Evolutionary conservation across 192 early-diverging fungal species (phyloP).

Genomic region (Coemansia furcata): DNA sequence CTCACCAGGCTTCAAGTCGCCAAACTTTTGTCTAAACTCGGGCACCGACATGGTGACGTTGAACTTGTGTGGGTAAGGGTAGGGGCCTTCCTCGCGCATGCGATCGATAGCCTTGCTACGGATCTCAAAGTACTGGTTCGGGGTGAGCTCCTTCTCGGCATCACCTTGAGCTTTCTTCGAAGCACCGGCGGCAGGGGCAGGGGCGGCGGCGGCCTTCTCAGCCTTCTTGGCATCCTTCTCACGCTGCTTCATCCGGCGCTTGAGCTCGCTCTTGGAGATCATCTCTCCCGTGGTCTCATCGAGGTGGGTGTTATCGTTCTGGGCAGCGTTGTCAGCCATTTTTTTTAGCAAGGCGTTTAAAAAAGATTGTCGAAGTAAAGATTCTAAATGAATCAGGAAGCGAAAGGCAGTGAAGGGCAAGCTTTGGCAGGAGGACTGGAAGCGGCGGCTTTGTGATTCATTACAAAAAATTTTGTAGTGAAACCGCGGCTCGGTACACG

Average conservation of each 20-base stretch:
- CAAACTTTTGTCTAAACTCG: conserved; percentile 85
- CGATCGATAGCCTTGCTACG: conserved; percentile 80
- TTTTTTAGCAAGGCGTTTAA: background rate
- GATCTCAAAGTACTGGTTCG: conserved; percentile 97
- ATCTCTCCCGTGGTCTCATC: conserved; percentile 90
- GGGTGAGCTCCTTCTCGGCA: conserved; percentile 80
- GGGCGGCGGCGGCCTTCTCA: conserved; percentile 59
- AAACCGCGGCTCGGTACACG: conserved; percentile 4
- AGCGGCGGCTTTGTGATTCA: background rate
- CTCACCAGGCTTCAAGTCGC: conserved; percentile 66
- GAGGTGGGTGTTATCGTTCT: conserved; percentile 57
- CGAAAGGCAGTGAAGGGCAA: background rate
- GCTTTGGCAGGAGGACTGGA: background rate
- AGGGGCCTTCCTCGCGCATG: conserved; percentile 80
- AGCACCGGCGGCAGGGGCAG: conserved; percentile 24
- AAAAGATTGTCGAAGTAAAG: background rate
- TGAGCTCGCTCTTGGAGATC: conserved; percentile 95
- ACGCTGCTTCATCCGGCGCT: conserved; percentile 84
- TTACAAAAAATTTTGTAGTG: conserved; percentile 1
- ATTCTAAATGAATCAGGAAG: background rate
- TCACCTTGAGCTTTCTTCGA: conserved; percentile 41
- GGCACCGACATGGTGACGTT: conserved; percentile 80
- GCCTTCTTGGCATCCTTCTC: conserved; percentile 85
- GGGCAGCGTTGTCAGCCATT: conserved; percentile 36
- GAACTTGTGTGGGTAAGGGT: conserved; percentile 99